Conservation (phyloP, 106 monocot species). For the Xerophyta viscosa region DNA sequence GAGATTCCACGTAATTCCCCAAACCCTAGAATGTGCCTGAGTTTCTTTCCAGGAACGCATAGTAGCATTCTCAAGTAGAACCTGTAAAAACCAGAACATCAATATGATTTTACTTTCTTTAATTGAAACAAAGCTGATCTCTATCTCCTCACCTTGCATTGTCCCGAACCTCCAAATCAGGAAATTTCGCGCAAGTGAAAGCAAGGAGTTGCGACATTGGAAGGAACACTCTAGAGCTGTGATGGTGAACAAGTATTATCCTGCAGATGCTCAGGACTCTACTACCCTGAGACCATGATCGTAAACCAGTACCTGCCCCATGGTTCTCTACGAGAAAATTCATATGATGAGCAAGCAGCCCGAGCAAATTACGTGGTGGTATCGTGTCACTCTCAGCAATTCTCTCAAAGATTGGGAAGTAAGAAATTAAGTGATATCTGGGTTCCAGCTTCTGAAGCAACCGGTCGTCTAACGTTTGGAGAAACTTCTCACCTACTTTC, state of each 20-base stretch:
- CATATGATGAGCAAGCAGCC: constrained; percentile 57
- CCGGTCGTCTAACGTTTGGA: constrained; percentile 63
- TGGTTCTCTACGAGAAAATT: constrained; percentile 53
- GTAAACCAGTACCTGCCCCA: constrained; percentile 46
- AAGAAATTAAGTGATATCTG: constrained; percentile 33
- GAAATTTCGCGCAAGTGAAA: constrained; percentile 70
- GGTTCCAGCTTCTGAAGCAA: constrained; percentile 60
- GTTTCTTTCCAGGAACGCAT: constrained; percentile 83
- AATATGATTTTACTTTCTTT: too few species aligned
- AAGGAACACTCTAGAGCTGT: constrained; percentile 64
- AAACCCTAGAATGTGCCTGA: constrained; percentile 46
- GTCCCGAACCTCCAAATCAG: constrained; percentile 91
- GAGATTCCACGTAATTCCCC: constrained; percentile 47
- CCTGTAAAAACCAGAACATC: constrained; percentile 21
- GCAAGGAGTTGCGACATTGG: constrained; percentile 51
- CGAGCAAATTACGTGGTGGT: constrained; percentile 51
- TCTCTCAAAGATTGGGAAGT: constrained; percentile 85
- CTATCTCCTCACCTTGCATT: constrained; percentile 64
- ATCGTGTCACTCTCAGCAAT: constrained; percentile 57
- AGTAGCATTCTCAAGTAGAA: constrained; percentile 80
- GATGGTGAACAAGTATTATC: constrained; percentile 58
- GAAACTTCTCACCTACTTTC: constrained; percentile 35
- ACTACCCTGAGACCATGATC: constrained; percentile 82
- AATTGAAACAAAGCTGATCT: background rate
- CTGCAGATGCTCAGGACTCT: constrained; percentile 73